Evolutionary conservation across 2,329 filamentous ascomycete species (phyloP).

Genomic region (Myriosclerotinia curreyana): DNA sequence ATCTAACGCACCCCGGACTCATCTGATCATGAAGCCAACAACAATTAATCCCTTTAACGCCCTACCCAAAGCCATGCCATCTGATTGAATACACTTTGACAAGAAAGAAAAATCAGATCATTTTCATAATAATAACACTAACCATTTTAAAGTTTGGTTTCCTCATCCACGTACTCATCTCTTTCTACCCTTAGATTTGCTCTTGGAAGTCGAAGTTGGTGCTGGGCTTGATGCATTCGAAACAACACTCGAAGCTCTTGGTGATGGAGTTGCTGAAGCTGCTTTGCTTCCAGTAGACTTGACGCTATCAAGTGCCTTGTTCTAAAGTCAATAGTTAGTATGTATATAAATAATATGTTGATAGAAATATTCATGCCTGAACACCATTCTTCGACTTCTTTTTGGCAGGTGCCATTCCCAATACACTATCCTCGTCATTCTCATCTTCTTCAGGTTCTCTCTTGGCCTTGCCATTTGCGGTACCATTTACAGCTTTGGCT

Average conservation of each 20-base stretch:
- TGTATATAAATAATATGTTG: neutral
- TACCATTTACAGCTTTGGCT: slow-evolving; percentile 50
- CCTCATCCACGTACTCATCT: slow-evolving; percentile 40
- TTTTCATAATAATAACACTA: slow-evolving; percentile 17
- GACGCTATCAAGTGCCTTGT: slow-evolving; percentile 87
- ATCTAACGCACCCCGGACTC: neutral
- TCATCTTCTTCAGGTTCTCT: slow-evolving; percentile 76
- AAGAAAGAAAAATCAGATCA: neutral
- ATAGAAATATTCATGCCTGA: slow-evolving; percentile 49
- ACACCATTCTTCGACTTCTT: slow-evolving; percentile 90
- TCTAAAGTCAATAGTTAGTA: slow-evolving; percentile 52
- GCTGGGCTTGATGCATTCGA: slow-evolving; percentile 63
- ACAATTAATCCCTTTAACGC: slow-evolving; percentile 6
- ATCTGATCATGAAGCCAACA: slow-evolving; percentile 6
- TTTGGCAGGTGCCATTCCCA: slow-evolving; percentile 81
- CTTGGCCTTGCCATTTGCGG: slow-evolving; percentile 66
- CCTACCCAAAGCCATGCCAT: slow-evolving; percentile 17
- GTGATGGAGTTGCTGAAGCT: slow-evolving; percentile 71
- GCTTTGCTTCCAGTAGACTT: slow-evolving; percentile 72
- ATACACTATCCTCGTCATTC: slow-evolving; percentile 76
- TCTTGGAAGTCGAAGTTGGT: slow-evolving; percentile 38
- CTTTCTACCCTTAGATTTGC: slow-evolving; percentile 53
- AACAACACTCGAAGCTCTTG: slow-evolving; percentile 78
- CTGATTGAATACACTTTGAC: slow-evolving; percentile 9
- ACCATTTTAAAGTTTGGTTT: neutral